A percentile compares a stretch with the other conserved stretches of the same genome.
Conservation (phyloP, 441 rosid species). For the Erysimum cheiri region DNA sequence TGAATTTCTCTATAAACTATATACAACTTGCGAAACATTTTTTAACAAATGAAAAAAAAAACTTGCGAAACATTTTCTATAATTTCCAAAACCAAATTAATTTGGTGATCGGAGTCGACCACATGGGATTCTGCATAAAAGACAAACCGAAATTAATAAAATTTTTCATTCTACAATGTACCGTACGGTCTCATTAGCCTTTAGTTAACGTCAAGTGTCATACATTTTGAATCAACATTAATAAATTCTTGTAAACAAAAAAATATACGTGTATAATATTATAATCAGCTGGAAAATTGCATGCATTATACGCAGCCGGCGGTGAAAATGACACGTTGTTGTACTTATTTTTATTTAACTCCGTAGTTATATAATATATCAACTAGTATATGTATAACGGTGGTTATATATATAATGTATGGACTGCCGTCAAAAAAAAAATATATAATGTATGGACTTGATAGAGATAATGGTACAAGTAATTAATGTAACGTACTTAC, state of each 20-base stretch:
- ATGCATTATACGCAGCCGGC: slow-evolving; percentile 30
- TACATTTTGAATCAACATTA: not conserved
- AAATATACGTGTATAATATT: not conserved
- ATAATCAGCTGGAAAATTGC: slow-evolving; percentile 24
- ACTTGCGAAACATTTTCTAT: not conserved
- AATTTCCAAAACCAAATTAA: not conserved
- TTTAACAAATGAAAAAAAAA: no score
- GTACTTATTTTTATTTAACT: not conserved
- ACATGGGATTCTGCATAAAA: slow-evolving; percentile 28
- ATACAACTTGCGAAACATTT: no score
- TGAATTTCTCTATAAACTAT: not conserved
- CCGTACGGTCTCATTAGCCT: slow-evolving; percentile 37
- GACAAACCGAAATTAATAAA: not conserved
- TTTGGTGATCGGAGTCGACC: slow-evolving; percentile 33
- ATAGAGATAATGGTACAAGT: slow-evolving; percentile 13
- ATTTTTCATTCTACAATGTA: not conserved
- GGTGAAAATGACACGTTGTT: slow-evolving; percentile 35
- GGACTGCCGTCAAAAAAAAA: no score
- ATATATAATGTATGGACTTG: slow-evolving; percentile 17
- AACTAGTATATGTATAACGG: not conserved
- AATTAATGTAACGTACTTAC: slow-evolving; percentile 15
- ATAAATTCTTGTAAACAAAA: not conserved
- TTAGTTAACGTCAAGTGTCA: slow-evolving; percentile 33
- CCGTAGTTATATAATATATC: not conserved
- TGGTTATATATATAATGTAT: no score